phyloP scores from a whole-genome alignment of 2,329 filamentous ascomycete genomes.

The Phialophora tarda region DNA sequence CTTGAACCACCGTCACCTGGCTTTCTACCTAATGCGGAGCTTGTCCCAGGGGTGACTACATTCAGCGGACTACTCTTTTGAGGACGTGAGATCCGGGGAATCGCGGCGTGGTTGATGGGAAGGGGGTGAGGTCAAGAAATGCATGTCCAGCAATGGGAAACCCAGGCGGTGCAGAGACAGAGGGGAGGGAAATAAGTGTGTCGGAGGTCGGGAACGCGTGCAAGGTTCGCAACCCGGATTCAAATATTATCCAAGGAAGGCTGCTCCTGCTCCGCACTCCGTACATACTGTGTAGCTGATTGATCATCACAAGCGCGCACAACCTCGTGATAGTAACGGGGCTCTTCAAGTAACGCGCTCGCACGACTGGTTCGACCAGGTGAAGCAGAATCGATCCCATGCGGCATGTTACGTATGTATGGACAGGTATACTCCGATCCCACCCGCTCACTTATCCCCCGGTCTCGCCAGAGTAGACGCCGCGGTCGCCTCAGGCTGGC shows the following conservation, averaged over 20 bases:
- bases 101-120: background rate
- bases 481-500: conserved; percentile 26
- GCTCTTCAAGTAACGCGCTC: background rate
- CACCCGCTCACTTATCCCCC: conserved; percentile 11
- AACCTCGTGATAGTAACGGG: background rate
- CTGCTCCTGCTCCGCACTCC: background rate
- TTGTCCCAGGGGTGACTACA: background rate
- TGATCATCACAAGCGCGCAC: background rate
- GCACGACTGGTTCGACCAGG: background rate
- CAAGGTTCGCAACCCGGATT: background rate
- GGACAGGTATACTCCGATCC: background rate
- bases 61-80: background rate
- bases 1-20: background rate
- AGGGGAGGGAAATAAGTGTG: background rate
- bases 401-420: background rate
- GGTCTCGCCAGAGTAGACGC: conserved; percentile 33
- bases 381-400: background rate
- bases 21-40: background rate
- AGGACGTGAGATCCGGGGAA: background rate
- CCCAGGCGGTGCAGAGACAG: no score
- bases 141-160: background rate
- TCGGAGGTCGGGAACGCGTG: background rate
- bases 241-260: background rate
- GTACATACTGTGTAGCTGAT: background rate
- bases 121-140: background rate